Conservation (phyloP, 2,329 filamentous ascomycete genomes). For the Calonectria montana region DNA sequence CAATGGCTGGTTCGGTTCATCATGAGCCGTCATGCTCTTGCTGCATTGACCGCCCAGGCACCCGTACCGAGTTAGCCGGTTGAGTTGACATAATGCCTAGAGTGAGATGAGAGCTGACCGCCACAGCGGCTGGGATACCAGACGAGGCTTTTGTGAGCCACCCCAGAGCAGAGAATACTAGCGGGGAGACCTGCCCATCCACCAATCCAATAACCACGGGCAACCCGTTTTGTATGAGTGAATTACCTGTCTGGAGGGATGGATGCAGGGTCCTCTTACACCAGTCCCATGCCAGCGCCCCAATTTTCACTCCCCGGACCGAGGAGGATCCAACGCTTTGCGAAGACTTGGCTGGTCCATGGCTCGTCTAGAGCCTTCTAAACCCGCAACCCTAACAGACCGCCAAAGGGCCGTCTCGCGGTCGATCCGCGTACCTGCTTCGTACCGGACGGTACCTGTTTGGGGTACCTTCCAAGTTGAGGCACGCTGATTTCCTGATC, state of each 20-base stretch:
- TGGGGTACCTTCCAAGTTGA: conserved; percentile 23
- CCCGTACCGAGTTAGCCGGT: conserved; percentile 32
- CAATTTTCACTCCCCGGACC: conserved; percentile 22
- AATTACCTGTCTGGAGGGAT: conserved; percentile 38
- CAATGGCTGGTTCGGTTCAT: conserved; percentile 12
- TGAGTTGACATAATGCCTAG: conserved; percentile 19
- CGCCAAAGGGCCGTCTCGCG: conserved; percentile 32
- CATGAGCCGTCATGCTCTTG: not conserved
- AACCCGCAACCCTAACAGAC: conserved; percentile 30
- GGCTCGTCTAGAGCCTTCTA: conserved; percentile 23
- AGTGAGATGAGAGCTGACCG: conserved; percentile 24
- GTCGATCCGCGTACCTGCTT: conserved; percentile 34
- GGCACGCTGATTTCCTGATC: conserved; percentile 17
- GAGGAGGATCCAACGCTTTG: conserved; percentile 33
- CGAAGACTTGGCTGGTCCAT: conserved; percentile 27
- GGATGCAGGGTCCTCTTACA: conserved; percentile 41
- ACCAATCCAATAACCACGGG: conserved; percentile 1
- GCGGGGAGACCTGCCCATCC: conserved; percentile 22
- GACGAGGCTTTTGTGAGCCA: conserved; percentile 20
- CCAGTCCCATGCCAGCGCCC: conserved; percentile 29
- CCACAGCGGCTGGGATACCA: conserved; percentile 20
- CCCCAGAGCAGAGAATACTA: conserved; percentile 1
- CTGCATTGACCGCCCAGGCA: conserved; percentile 16
- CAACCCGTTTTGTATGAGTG: conserved; percentile 41
- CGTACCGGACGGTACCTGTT: conserved; percentile 16